Evolutionary conservation across 2,329 filamentous ascomycete species (phyloP).

Genomic region (Penicillium italicum): DNA sequence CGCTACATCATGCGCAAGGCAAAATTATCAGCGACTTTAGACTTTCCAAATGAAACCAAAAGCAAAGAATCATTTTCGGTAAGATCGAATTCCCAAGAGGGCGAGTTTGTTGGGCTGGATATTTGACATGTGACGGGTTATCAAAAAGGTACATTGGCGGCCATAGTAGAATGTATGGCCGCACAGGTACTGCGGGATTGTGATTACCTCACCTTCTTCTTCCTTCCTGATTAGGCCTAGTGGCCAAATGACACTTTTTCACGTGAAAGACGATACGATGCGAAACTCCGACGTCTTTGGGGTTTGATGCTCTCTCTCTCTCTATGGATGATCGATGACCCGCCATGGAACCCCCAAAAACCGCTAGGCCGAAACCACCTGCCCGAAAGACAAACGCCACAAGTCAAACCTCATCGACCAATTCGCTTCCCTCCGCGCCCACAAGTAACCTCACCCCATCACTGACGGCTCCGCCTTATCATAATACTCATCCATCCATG

Average conservation of each 20-base stretch:
- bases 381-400: conserved; percentile 6
- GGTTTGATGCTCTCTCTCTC: background rate
- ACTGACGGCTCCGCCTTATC: conserved; percentile 11
- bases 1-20: no score
- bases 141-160: background rate
- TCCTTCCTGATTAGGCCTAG: conserved; percentile 2
- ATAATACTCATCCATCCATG: conserved; percentile 30
- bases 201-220: conserved; percentile 4
- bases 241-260: conserved; percentile 4
- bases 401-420: conserved; percentile 11
- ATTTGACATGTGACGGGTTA: conserved; percentile 7
- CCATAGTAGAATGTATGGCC: conserved; percentile 1
- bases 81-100: background rate
- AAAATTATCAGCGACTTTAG: background rate
- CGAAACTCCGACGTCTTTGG: conserved; percentile 3
- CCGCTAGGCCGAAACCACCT: background rate
- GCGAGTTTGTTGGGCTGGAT: background rate
- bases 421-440: conserved; percentile 7
- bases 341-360: conserved; percentile 13
- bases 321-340: conserved; percentile 6
- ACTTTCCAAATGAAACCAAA: background rate
- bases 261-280: conserved; percentile 9
- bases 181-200: background rate
- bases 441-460: conserved; percentile 8
- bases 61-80: background rate